phyloP scores from a whole-genome alignment of 805 yeast species.

The Brettanomyces custersianus region DNA sequence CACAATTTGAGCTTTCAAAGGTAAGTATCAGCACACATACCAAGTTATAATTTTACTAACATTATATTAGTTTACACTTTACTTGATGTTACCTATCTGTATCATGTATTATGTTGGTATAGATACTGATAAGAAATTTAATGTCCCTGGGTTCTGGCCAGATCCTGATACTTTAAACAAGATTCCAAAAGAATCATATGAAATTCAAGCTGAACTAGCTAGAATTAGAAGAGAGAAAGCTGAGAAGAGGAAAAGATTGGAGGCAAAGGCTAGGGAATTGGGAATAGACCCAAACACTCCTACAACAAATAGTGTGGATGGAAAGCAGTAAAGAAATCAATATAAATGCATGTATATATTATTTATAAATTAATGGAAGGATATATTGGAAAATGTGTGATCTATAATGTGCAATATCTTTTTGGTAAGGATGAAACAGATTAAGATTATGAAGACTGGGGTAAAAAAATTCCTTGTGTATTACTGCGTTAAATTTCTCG shows the following conservation, averaged over 20 bases:
- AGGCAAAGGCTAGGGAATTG: constrained; percentile 57
- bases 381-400: too few relatives aligned
- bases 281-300: too few relatives aligned
- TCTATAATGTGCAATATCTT: too few relatives aligned
- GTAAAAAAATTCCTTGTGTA: too few relatives aligned
- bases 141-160: constrained; percentile 94
- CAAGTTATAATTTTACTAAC: constrained; percentile 4
- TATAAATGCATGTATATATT: too few relatives aligned
- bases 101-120: constrained; percentile 91
- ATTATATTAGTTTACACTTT: constrained; percentile 58
- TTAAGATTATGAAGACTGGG: not conserved
- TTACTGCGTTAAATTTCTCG: too few relatives aligned
- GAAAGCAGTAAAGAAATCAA: constrained; percentile 6
- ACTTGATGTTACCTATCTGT: constrained; percentile 76
- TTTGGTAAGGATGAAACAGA: not conserved
- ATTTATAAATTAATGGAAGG: too few relatives aligned
- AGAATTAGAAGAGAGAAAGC: constrained; percentile 70
- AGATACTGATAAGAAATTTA: constrained; percentile 80
- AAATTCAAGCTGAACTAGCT: constrained; percentile 84
- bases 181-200: constrained; percentile 88
- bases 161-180: constrained; percentile 87
- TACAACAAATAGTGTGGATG: constrained; percentile 38
- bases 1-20: constrained; percentile 46
- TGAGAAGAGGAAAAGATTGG: constrained; percentile 66
- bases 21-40: constrained; percentile 18